Evolutionary conservation across 331 rosid genomes (phyloP).

Genomic region (Dryas integrifolia): DNA sequence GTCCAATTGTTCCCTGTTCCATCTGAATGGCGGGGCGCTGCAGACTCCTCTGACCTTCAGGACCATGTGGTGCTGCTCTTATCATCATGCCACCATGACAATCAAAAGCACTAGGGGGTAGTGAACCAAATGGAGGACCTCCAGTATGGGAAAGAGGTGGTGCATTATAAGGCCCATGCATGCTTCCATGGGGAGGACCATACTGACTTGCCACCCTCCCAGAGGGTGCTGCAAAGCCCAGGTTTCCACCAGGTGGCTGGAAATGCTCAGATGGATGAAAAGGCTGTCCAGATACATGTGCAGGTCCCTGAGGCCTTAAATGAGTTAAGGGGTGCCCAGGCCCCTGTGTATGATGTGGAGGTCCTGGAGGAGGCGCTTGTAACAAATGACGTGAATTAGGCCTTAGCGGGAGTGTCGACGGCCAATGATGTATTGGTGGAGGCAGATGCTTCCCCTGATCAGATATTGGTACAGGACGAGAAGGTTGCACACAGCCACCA

Average conservation of each 20-base stretch:
- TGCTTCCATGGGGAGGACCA: constrained; percentile 9
- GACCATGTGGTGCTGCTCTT: constrained; percentile 53
- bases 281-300: constrained; percentile 45
- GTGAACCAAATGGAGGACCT: constrained; percentile 46
- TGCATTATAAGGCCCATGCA: constrained; percentile 40
- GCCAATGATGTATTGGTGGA: constrained; percentile 28
- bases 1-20: constrained; percentile 33
- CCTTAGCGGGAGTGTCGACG: constrained; percentile 40
- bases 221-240: constrained; percentile 34
- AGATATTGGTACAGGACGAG: constrained; percentile 34
- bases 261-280: constrained; percentile 38
- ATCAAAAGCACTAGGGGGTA: constrained; percentile 51
- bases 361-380: constrained; percentile 46
- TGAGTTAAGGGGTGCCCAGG: constrained; percentile 39
- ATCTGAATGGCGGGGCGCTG: constrained; percentile 33
- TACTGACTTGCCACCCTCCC: constrained; percentile 32
- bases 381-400: constrained; percentile 38
- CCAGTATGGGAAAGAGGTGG: constrained; percentile 45
- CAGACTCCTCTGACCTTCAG: constrained; percentile 41
- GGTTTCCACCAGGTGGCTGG: constrained; percentile 40
- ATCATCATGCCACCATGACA: constrained; percentile 44
- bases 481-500: constrained; percentile 35
- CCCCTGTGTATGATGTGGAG: constrained; percentile 44
- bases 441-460: constrained; percentile 43
- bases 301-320: constrained; percentile 48